These are phyloP conservation scores for Pichia terricola DNA, from an alignment of 1,139 yeast species.

Conservation along the genomic window DNA sequence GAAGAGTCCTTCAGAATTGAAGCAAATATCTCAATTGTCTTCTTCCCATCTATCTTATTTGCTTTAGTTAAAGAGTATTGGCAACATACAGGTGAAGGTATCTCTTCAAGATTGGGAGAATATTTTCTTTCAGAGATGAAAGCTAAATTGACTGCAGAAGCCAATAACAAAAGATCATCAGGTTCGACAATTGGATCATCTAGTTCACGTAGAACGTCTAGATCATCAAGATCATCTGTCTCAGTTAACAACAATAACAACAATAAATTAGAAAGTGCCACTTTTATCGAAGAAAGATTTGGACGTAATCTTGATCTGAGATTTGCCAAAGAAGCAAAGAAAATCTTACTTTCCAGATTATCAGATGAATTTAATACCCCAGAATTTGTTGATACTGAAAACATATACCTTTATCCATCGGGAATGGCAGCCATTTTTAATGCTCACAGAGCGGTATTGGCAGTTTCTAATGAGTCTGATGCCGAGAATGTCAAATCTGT, in stretches of 20 bases:
- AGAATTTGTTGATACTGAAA: constrained; percentile 34
- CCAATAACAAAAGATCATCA: constrained; percentile 11
- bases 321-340: constrained; percentile 67
- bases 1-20: constrained; percentile 53
- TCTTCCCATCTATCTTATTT: constrained; percentile 51
- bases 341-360: constrained; percentile 64
- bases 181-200: constrained; percentile 9
- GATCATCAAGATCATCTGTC: constrained; percentile 18
- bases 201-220: constrained; percentile 14
- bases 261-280: constrained; percentile 42
- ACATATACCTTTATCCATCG: constrained; percentile 75
- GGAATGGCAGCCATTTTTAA: constrained; percentile 91
- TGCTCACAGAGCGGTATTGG: constrained; percentile 61
- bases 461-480: constrained; percentile 20
- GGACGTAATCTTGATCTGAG: constrained; percentile 81
- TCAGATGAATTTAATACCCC: constrained; percentile 42
- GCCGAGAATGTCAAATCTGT: constrained; percentile 49
- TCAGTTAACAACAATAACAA: constrained; percentile 5
- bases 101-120: constrained; percentile 83
- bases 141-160: constrained; percentile 27
- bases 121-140: constrained; percentile 61
- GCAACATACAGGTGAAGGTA: constrained; percentile 96
- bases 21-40: constrained; percentile 65
- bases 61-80: constrained; percentile 75
- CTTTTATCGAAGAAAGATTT: constrained; percentile 78